Evolutionary conservation across 1,139 yeast genomes (phyloP).

Genomic region (Yarrowia galli): DNA sequence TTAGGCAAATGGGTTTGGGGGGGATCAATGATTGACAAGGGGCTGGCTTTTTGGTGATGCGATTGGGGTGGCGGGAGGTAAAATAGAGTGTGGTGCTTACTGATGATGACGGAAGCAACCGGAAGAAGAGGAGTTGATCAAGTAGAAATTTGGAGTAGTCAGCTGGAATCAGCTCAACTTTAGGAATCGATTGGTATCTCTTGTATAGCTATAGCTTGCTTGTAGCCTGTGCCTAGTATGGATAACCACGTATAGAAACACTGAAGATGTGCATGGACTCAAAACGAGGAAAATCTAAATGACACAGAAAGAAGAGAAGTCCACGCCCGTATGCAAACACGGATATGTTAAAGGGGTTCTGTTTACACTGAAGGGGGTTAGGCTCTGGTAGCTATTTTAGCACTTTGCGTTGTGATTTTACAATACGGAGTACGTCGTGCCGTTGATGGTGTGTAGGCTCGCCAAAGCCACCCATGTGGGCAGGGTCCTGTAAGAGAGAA

Average conservation of each 20-base stretch:
- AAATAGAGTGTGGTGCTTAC: background rate
- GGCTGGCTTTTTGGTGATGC: background rate
- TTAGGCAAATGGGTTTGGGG: background rate
- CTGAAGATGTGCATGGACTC: background rate
- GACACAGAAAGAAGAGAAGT: background rate
- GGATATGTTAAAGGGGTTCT: background rate
- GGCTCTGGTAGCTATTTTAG: background rate
- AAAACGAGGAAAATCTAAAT: background rate
- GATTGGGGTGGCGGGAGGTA: slow-evolving; percentile 7
- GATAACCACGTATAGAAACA: background rate
- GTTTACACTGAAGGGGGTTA: background rate
- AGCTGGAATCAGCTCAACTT: background rate
- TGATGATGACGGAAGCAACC: background rate
- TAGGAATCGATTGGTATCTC: no score
- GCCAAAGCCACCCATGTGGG: no score
- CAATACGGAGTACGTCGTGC: no score
- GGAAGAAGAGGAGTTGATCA: background rate
- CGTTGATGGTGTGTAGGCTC: no score
- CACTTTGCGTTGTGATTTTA: no score
- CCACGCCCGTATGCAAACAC: background rate
- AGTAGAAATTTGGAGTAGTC: background rate
- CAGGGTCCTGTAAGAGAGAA: no score
- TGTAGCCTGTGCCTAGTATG: no score
- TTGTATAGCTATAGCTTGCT: background rate
- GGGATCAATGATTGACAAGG: background rate